Conservation (phyloP, 2,329 filamentous ascomycete species). For the Venturia aucupariae region DNA sequence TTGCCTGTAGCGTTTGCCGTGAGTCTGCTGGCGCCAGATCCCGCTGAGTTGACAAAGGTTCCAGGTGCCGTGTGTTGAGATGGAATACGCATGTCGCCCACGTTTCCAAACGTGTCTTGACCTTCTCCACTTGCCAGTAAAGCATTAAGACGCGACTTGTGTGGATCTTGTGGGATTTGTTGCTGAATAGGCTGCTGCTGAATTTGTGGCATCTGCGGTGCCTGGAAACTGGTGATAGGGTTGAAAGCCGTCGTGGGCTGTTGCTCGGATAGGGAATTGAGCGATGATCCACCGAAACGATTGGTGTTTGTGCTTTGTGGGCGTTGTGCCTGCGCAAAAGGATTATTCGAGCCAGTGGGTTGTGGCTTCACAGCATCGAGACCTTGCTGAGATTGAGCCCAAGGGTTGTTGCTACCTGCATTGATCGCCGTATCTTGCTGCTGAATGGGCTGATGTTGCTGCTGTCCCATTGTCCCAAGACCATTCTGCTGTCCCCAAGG, state of each 20-base stretch:
- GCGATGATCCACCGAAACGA: conserved; percentile 52
- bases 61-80: conserved; percentile 94
- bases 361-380: conserved; percentile 62
- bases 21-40: conserved; percentile 64
- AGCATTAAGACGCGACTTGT: conserved; percentile 69
- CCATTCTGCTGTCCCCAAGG: conserved; percentile 50
- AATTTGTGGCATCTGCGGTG: conserved; percentile 31
- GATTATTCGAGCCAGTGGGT: conserved; percentile 94
- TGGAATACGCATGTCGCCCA: conserved; percentile 90
- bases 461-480: conserved; percentile 28
- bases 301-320: conserved; percentile 49
- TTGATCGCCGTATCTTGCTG: conserved; percentile 55
- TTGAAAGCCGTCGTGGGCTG: conserved; percentile 59
- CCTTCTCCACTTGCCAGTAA: conserved; percentile 82
- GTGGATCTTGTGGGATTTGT: conserved; percentile 42
- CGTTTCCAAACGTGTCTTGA: conserved; percentile 95
- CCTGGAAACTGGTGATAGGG: conserved; percentile 44
- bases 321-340: conserved; percentile 66
- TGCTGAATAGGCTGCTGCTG: conserved; percentile 37
- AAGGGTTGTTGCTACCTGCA: conserved; percentile 88
- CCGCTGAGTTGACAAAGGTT: conserved; percentile 92
- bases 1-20: conserved; percentile 59
- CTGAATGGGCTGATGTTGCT: conserved; percentile 38
- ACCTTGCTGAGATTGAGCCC: conserved; percentile 53
- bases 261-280: conserved; percentile 74